phyloP scores from a whole-genome alignment of 2,329 filamentous ascomycete species.

The Elsinoe fawcettii region DNA sequence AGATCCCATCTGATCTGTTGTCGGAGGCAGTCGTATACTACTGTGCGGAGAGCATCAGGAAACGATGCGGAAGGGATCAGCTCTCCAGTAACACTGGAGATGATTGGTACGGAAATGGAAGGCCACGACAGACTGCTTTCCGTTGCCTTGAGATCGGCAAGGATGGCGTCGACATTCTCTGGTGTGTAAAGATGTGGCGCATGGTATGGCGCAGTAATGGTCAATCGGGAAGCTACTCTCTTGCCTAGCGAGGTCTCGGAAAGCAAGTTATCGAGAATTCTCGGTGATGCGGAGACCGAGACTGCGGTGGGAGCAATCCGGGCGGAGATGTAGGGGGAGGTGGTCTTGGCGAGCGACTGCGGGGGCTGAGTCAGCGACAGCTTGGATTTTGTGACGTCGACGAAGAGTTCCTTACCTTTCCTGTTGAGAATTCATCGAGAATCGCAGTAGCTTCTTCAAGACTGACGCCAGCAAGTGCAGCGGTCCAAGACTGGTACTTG shows the following conservation, averaged over 20 bases:
- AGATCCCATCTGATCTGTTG: conserved; percentile 16
- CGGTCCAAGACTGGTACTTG: conserved; percentile 15
- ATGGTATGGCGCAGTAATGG: conserved; percentile 14
- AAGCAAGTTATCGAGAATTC: conserved; percentile 10
- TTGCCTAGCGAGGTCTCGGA: conserved; percentile 1
- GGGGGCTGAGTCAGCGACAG: conserved; percentile 7
- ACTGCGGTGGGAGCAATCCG: conserved; percentile 12
- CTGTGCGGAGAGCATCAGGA: neutral
- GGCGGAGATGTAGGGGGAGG: conserved; percentile 15
- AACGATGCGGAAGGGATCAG: conserved; percentile 1
- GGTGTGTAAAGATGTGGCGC: conserved; percentile 15
- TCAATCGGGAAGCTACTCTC: neutral
- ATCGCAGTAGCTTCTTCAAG: neutral
- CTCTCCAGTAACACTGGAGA: conserved; percentile 14
- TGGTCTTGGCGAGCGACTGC: conserved; percentile 14
- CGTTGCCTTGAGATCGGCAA: conserved; percentile 13
- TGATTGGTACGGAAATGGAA: conserved; percentile 11
- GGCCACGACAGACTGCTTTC: neutral
- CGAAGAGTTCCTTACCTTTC: neutral
- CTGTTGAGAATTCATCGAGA: conserved; percentile 5
- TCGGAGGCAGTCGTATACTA: conserved; percentile 10
- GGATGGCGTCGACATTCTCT: conserved; percentile 14
- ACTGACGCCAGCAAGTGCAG: conserved; percentile 8
- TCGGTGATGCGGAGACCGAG: conserved; percentile 14
- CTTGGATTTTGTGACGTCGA: neutral